phyloP scores from a whole-genome alignment of 2,329 filamentous ascomycete genomes.

The Diaporthe capsici region DNA sequence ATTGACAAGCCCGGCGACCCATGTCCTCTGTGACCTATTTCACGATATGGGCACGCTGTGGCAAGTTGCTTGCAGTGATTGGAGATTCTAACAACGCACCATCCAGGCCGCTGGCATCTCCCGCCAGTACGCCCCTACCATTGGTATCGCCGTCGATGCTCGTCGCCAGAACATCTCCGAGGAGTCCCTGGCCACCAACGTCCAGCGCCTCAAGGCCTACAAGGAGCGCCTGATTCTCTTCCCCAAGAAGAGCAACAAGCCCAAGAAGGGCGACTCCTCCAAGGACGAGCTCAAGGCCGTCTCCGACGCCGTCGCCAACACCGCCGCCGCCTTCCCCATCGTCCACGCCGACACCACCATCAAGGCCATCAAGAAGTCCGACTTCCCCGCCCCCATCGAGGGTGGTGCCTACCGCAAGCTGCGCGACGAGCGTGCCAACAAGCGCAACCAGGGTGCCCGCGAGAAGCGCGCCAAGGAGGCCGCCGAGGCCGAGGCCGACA shows the following conservation, averaged over 20 bases:
- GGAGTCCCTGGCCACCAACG: slow-evolving; percentile 94
- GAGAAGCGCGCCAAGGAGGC: slow-evolving; percentile 95
- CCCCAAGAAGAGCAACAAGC: slow-evolving; percentile 93
- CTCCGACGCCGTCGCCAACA: slow-evolving; percentile 67
- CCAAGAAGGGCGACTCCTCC: slow-evolving; percentile 91
- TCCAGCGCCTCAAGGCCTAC: slow-evolving; percentile 98
- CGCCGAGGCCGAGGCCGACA: slow-evolving; percentile 85
- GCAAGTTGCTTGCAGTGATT: slow-evolving; percentile 23
- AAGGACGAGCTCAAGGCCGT: slow-evolving; percentile 81
- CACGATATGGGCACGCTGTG: slow-evolving; percentile 1
- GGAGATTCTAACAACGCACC: slow-evolving; percentile 55
- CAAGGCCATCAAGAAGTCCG: slow-evolving; percentile 84
- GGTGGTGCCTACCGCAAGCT: slow-evolving; percentile 90
- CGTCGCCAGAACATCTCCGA: slow-evolving; percentile 98
- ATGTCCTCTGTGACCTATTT: background rate
- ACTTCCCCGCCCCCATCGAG: slow-evolving; percentile 80
- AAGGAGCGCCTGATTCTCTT: slow-evolving; percentile 96
- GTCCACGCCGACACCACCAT: slow-evolving; percentile 75
- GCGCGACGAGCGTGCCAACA: slow-evolving; percentile 86
- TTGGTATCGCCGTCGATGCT: slow-evolving; percentile 96
- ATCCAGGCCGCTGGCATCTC: slow-evolving; percentile 91
- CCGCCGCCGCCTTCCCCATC: slow-evolving; percentile 79
- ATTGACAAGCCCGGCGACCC: background rate
- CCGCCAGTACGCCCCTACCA: slow-evolving; percentile 92
- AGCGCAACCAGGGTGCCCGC: slow-evolving; percentile 84